These are phyloP conservation scores for Aurifilum marmelostoma DNA, from an alignment of 2,329 filamentous ascomycete species.

Conservation along the genomic window DNA sequence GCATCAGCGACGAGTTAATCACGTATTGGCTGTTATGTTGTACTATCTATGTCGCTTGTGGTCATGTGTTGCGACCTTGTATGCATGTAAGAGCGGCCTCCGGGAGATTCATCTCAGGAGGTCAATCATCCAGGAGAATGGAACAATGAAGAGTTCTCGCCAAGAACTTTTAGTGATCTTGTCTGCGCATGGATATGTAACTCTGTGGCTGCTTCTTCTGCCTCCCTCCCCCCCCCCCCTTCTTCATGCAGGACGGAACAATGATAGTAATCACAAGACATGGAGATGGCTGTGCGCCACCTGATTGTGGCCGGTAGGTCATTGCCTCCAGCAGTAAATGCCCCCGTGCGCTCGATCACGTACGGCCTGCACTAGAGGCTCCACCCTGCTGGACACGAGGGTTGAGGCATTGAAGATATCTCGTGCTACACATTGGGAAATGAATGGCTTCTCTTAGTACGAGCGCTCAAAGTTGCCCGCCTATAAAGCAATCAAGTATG, in stretches of 20 bases:
- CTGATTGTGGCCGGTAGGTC: background rate
- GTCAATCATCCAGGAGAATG: background rate
- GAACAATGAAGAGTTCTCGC: too few relatives aligned
- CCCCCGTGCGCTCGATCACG: background rate
- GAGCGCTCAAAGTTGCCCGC: background rate
- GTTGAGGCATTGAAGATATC: background rate
- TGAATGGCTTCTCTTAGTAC: background rate
- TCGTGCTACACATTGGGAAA: slow-evolving; percentile 6
- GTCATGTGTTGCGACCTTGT: background rate
- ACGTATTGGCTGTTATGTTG: too few relatives aligned
- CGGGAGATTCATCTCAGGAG: background rate
- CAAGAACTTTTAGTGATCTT: too few relatives aligned
- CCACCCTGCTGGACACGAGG: slow-evolving; percentile 1
- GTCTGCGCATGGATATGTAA: too few relatives aligned
- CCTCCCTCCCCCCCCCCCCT: too few relatives aligned
- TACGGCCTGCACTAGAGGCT: too few relatives aligned
- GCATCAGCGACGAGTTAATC: background rate
- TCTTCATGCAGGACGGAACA: background rate
- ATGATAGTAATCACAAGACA: background rate
- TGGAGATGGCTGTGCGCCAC: background rate
- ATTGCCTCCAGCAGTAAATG: background rate
- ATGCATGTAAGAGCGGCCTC: background rate
- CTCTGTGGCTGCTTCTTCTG: too few relatives aligned
- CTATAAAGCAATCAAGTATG: too few relatives aligned
- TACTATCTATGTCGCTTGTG: background rate